Conservation (phyloP, 768 basidiomycete species). For the Lactarius tabidus region DNA sequence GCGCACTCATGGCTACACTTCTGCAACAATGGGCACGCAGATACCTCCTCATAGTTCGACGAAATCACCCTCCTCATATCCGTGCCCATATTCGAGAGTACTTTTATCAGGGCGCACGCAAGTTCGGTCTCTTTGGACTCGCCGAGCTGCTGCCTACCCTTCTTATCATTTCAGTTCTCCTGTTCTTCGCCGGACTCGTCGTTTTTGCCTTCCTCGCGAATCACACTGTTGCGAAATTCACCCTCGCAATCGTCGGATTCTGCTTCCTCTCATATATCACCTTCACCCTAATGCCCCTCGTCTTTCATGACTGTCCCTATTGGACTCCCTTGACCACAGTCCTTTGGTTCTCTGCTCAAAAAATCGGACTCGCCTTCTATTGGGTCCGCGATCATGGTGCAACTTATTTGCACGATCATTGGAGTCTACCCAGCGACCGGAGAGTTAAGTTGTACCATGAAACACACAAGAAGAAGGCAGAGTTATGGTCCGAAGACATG, state of each 20-base stretch:
- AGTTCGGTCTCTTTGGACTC: background rate
- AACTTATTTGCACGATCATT: background rate
- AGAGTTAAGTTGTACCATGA: background rate
- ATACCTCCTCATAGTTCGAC: conserved; percentile 7
- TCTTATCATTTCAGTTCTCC: conserved; percentile 6
- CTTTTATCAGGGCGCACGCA: conserved; percentile 3
- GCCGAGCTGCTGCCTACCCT: conserved; percentile 9
- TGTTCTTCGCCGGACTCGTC: conserved; percentile 16
- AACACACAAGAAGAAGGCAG: background rate
- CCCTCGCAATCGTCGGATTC: background rate
- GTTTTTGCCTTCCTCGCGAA: background rate
- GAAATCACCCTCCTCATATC: background rate
- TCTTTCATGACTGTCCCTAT: conserved; percentile 6
- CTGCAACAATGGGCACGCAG: conserved; percentile 12
- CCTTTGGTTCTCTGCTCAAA: background rate
- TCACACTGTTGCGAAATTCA: background rate
- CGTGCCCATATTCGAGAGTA: conserved; percentile 8
- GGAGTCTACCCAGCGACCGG: background rate
- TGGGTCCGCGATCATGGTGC: background rate
- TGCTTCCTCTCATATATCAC: background rate
- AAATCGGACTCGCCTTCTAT: background rate
- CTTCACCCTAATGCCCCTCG: conserved; percentile 1
- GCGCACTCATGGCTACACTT: conserved; percentile 13
- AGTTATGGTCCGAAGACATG: background rate
- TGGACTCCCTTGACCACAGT: background rate